Percentiles rank a stretch among this genome's conserved stretches.
phyloP scores from a whole-genome alignment of 257 asterid species.

The Mentha longifolia region DNA sequence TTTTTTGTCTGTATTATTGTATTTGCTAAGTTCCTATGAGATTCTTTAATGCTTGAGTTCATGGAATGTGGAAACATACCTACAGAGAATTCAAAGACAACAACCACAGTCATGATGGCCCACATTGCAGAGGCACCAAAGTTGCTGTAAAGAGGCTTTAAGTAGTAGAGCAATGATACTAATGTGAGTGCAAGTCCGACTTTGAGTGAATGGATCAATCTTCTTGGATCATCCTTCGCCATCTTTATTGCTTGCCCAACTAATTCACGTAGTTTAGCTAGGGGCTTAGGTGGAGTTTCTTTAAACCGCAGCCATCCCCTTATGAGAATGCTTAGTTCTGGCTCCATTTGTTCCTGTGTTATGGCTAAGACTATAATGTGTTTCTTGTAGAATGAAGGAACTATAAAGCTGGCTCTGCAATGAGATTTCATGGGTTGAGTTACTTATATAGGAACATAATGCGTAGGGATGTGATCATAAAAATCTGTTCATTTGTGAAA shows the following conservation, averaged over 20 bases:
- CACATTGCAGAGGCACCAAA: conserved; percentile 75
- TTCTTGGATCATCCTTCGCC: conserved; percentile 74
- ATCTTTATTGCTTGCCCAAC: conserved; percentile 40
- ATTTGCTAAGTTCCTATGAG: too few relatives aligned
- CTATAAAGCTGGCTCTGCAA: conserved; percentile 17
- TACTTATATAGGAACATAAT: conserved; percentile 44
- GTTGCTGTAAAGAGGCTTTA: conserved; percentile 56
- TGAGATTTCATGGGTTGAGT: conserved; percentile 28
- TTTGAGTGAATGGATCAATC: conserved; percentile 70
- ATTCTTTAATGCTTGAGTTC: not conserved
- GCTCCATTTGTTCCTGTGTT: conserved; percentile 43
- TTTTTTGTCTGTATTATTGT: not conserved
- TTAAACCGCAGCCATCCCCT: conserved; percentile 43
- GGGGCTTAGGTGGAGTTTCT: conserved; percentile 27
- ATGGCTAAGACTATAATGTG: conserved; percentile 3
- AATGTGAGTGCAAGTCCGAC: conserved; percentile 64
- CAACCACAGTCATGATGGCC: conserved; percentile 86
- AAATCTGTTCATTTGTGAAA: conserved; percentile 42
- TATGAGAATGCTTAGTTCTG: conserved; percentile 24
- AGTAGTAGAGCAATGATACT: conserved; percentile 65
- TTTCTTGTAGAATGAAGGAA: conserved; percentile 21
- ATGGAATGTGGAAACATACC: conserved; percentile 44
- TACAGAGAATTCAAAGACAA: conserved; percentile 75
- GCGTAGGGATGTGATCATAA: conserved; percentile 29
- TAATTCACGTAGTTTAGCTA: conserved; percentile 43